phyloP scores from a whole-genome alignment of 805 yeast species.

The Metschnikowia gelsemii region DNA sequence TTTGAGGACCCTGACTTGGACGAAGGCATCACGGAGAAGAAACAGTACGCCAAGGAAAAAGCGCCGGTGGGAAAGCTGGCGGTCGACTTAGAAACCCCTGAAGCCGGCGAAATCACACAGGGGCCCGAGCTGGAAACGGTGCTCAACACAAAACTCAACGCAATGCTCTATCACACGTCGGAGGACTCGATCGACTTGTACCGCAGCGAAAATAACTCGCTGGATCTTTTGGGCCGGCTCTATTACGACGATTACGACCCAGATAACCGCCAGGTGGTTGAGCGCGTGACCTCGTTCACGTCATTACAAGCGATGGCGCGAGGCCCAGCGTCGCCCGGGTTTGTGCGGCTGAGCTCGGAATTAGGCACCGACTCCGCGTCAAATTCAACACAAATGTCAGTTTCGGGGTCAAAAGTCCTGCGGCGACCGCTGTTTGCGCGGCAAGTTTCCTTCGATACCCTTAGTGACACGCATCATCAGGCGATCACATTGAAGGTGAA shows the following conservation, averaged over 20 bases:
- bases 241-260: conserved; percentile 45
- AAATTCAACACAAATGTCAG: not conserved
- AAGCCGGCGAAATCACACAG: not conserved
- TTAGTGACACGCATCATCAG: conserved; percentile 30
- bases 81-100: not conserved
- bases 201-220: conserved; percentile 36
- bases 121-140: conserved; percentile 30
- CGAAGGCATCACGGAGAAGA: conserved; percentile 11
- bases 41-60: conserved; percentile 20
- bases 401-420: not conserved
- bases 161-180: conserved; percentile 38
- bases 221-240: conserved; percentile 42
- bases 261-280: conserved; percentile 22
- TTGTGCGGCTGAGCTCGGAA: conserved; percentile 5
- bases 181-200: conserved; percentile 40
- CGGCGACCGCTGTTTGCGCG: conserved; percentile 29
- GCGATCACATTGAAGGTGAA: conserved; percentile 42
- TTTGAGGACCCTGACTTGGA: conserved; percentile 10
- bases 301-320: conserved; percentile 12
- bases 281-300: conserved; percentile 18
- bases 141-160: conserved; percentile 39
- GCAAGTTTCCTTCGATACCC: conserved; percentile 44
- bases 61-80: conserved; percentile 8
- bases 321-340: conserved; percentile 17
- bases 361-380: not conserved